phyloP scores from a whole-genome alignment of 305 asterid species.

The Solanum aculeatissimum region DNA sequence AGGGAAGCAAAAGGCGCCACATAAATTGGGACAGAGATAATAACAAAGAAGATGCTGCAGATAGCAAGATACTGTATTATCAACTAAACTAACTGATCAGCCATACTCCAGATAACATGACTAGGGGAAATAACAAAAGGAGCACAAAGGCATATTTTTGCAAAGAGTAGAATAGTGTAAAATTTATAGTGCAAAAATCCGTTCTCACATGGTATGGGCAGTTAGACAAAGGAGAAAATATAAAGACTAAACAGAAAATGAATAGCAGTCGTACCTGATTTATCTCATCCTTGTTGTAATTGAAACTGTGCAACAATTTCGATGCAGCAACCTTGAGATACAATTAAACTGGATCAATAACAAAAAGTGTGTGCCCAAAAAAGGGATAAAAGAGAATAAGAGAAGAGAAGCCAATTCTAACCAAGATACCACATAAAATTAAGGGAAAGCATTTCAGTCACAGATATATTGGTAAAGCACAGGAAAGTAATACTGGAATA shows the following conservation, averaged over 20 bases:
- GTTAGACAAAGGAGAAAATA: background rate
- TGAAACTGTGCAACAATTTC: constrained; percentile 57
- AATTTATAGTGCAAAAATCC: background rate
- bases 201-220: background rate
- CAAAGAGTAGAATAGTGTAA: background rate
- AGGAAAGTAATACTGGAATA: background rate
- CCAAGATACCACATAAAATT: background rate
- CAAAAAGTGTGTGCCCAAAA: background rate
- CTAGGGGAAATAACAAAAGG: background rate
- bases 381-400: background rate
- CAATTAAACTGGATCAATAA: constrained; percentile 8
- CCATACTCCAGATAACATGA: background rate
- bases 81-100: background rate
- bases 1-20: background rate
- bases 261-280: constrained; percentile 53
- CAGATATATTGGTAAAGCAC: background rate
- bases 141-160: background rate
- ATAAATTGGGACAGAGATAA: background rate
- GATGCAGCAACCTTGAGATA: constrained; percentile 43
- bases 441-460: background rate
- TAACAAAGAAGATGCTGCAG: background rate
- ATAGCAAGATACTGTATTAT: background rate
- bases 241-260: background rate
- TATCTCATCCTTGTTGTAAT: constrained; percentile 82
- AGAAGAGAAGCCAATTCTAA: background rate